Evolutionary conservation across 352 stramenopile genomes (phyloP), one percentile per base, ranked within the genome.

Genomic region (Pythium vanterpoolii): DNA sequence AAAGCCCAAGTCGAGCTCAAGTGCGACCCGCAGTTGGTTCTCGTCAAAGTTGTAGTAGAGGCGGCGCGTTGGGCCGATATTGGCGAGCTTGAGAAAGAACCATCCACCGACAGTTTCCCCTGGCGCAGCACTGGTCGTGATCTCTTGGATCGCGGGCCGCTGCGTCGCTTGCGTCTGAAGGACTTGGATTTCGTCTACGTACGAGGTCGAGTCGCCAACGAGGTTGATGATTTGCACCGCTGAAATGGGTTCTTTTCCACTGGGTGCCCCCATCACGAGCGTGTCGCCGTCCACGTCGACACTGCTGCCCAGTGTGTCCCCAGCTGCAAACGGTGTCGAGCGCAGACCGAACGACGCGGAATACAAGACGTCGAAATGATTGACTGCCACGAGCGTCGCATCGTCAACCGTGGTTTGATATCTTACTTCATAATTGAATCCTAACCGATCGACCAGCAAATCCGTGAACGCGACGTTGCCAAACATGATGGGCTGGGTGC

Each of bases 1-100:
- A 56, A 93, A 86, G 1, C 79, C 80, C n/a, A 95, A 66, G 57
- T 93, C 86, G 14, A 90, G 65, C 46, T 95, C 78, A 7, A 94
- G 43, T 1, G 84, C 81, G 1, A 93, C 76, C 3, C 72, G 72
- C 4, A 95, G 30, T 52, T 94, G 83, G 1, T 59, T 74, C 0
- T 72, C 69, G 33, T 95, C 83, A 53, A 85, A 87, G 52, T 92
- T 84, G 43, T 74, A 87, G 19, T 79, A 74, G 21, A 95, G 11
- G 1, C 79, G 65, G 2, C 84, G 76, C 9, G 84, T 86, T 1
- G 75, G 70, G 0, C 82, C 82, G 28, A 87, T 69, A 30, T 55
- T 69, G 0, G 75, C 83, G 16, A 84, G 61, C 33, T 78, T 79
- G 5, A 94, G 52, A 24, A 74, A 80, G 38, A 93, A 95, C 73